Conservation (phyloP, 768 basidiomycete genomes). For the Boletus sp. region DNA sequence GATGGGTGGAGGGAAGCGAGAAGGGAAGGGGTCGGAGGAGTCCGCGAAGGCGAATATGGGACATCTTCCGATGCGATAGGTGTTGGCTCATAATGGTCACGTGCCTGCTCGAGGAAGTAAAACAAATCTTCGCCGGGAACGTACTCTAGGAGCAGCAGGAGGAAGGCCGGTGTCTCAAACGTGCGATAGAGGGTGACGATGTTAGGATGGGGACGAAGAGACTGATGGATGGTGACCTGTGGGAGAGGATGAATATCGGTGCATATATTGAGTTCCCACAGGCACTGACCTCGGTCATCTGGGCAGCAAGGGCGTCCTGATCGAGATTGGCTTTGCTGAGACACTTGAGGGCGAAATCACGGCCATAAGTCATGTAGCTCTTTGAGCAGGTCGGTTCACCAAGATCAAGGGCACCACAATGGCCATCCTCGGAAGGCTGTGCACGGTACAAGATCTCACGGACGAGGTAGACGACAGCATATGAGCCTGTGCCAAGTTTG, state of each 20-base stretch:
- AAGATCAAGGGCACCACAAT: conserved; percentile 53
- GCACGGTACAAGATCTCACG: conserved; percentile 54
- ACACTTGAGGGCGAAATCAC: conserved; percentile 94
- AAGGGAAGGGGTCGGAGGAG: conserved; percentile 91
- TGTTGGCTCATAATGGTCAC: conserved; percentile 73
- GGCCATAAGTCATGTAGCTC: conserved; percentile 53
- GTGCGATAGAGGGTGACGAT: conserved; percentile 95
- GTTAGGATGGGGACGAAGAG: conserved; percentile 83
- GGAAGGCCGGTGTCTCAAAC: conserved; percentile 85
- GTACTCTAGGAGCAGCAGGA: conserved; percentile 91
- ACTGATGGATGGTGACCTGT: conserved; percentile 92
- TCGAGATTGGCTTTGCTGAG: conserved; percentile 92
- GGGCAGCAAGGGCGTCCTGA: conserved; percentile 80
- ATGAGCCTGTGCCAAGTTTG: conserved; percentile 83
- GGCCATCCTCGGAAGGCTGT: conserved; percentile 49
- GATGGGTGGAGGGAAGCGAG: conserved; percentile 78
- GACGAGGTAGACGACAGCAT: conserved; percentile 93
- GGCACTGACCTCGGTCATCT: conserved; percentile 78
- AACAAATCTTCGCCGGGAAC: conserved; percentile 97
- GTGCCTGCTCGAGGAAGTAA: conserved; percentile 96
- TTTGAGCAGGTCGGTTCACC: conserved; percentile 39
- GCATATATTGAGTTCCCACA: conserved; percentile 5
- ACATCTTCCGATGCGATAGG: conserved; percentile 19
- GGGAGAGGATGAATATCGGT: conserved; percentile 6
- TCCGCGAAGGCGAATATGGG: conserved; percentile 44